phyloP scores from a whole-genome alignment of 768 basidiomycete species.

The Termitomyces sp. region DNA sequence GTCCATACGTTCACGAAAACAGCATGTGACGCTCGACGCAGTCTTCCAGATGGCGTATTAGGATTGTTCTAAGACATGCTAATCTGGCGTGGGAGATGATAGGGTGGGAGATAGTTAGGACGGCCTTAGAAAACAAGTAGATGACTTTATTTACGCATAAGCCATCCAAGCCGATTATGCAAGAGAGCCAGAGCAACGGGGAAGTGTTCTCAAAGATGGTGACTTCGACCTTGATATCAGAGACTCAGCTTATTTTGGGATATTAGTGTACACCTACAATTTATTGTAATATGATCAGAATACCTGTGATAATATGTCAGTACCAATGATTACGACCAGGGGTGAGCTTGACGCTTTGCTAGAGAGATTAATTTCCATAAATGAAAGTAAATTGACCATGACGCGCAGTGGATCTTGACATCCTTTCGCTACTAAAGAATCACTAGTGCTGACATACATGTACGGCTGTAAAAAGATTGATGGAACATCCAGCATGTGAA shows the following conservation, averaged over 20 bases:
- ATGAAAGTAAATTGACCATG: too few relatives aligned
- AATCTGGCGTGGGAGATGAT: background rate
- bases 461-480: too few relatives aligned
- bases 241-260: background rate
- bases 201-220: background rate
- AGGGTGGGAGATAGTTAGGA: background rate
- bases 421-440: background rate
- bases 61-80: background rate
- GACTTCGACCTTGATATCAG: background rate
- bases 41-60: too few relatives aligned
- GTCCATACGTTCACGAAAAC: too few relatives aligned
- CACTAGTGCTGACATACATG: too few relatives aligned
- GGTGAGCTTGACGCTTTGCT: too few relatives aligned
- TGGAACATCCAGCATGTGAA: background rate
- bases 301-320: background rate
- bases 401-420: background rate
- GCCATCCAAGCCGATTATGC: background rate
- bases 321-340: too few relatives aligned
- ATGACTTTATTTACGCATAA: background rate
- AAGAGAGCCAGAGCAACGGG: background rate
- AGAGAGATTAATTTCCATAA: too few relatives aligned
- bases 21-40: background rate
- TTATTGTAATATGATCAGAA: too few relatives aligned
- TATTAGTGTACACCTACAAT: too few relatives aligned
- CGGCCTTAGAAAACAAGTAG: background rate